Percentiles rank a stretch among this genome's conserved stretches.
phyloP scores from a whole-genome alignment of 441 rosid species.

The Bruguiera hainesii region DNA sequence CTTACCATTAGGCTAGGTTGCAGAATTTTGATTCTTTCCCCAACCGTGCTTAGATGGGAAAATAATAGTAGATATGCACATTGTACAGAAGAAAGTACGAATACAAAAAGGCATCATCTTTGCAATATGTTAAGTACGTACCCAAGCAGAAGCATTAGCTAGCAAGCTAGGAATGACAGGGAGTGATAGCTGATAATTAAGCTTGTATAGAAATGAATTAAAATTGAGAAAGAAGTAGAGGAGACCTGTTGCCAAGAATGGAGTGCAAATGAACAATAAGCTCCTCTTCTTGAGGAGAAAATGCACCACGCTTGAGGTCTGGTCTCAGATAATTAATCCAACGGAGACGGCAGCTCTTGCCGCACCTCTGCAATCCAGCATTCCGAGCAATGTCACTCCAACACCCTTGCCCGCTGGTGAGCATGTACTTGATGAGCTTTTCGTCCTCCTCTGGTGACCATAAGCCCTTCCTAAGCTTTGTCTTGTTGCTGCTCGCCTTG shows the following conservation, averaged over 20 bases:
- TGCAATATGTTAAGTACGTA: no score
- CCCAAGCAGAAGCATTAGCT: no score
- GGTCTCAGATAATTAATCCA: slow-evolving; percentile 93
- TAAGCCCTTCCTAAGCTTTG: slow-evolving; percentile 72
- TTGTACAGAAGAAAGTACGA: no score
- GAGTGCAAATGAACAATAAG: slow-evolving; percentile 78
- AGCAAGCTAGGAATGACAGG: no score
- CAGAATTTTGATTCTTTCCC: no score
- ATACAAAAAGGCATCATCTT: no score
- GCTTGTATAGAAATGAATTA: neutral
- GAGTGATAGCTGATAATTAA: neutral
- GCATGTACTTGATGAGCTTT: slow-evolving; percentile 74
- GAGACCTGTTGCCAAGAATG: slow-evolving; percentile 84
- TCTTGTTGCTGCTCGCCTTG: slow-evolving; percentile 24
- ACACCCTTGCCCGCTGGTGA: slow-evolving; percentile 73
- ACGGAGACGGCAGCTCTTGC: slow-evolving; percentile 94
- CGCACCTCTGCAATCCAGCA: slow-evolving; percentile 79
- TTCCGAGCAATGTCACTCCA: slow-evolving; percentile 89
- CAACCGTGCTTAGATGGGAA: no score
- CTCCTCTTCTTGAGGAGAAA: slow-evolving; percentile 78
- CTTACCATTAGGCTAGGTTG: no score
- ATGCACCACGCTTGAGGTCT: slow-evolving; percentile 87
- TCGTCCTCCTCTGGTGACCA: slow-evolving; percentile 98
- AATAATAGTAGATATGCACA: no score
- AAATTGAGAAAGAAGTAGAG: neutral